Percentiles rank a stretch among this genome's conserved stretches.
These are phyloP conservation scores for Pyrenophora seminiperda DNA, from an alignment of 2,329 filamentous ascomycete genomes.

Conservation along the genomic window DNA sequence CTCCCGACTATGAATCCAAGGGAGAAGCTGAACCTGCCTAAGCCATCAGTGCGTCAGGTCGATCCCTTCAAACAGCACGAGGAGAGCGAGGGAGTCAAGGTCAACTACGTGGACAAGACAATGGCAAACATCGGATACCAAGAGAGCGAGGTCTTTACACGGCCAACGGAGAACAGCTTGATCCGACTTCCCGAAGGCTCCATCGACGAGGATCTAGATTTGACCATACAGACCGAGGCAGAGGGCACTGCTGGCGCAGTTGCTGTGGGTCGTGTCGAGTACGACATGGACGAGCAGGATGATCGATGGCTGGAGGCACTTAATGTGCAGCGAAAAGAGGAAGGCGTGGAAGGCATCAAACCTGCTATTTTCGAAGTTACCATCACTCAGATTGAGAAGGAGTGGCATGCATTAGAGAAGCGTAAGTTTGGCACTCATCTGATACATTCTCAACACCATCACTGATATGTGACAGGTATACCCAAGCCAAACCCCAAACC, in stretches of 20 bases:
- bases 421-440: slow-evolving; percentile 50
- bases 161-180: slow-evolving; percentile 70
- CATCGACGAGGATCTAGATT: slow-evolving; percentile 67
- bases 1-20: slow-evolving; percentile 79
- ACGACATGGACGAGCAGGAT: slow-evolving; percentile 99
- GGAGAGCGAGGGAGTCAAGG: slow-evolving; percentile 80
- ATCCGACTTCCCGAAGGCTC: slow-evolving; percentile 66
- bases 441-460: not conserved
- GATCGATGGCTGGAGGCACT: slow-evolving; percentile 91
- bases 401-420: slow-evolving; percentile 96
- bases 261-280: slow-evolving; percentile 81
- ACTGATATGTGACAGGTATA: slow-evolving; percentile 58
- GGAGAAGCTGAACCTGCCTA: slow-evolving; percentile 77
- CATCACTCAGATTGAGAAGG: slow-evolving; percentile 98
- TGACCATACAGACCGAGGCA: slow-evolving; percentile 63
- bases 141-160: slow-evolving; percentile 86
- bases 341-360: slow-evolving; percentile 80
- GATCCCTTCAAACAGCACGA: slow-evolving; percentile 82
- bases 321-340: slow-evolving; percentile 75
- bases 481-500: slow-evolving; percentile 97
- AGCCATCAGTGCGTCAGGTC: slow-evolving; percentile 75
- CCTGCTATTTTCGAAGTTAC: slow-evolving; percentile 96
- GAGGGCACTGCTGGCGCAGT: slow-evolving; percentile 60
- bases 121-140: slow-evolving; percentile 98
- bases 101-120: slow-evolving; percentile 91